Evolutionary conservation across 352 stramenopile genomes (phyloP).

Genomic region (Phytophthora kernoviae): DNA sequence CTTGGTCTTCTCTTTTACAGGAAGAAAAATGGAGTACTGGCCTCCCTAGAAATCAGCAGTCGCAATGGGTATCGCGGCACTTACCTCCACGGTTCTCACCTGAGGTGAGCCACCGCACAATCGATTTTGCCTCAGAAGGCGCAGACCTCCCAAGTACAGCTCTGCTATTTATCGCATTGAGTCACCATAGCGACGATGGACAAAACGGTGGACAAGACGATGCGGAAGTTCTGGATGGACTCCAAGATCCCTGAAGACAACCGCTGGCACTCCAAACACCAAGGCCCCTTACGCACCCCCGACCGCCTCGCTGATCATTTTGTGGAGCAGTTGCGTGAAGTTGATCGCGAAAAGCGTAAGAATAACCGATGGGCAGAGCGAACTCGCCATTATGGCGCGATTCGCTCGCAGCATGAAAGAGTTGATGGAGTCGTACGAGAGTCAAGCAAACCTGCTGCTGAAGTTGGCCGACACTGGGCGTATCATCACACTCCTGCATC

Average conservation of each 20-base stretch:
- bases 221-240: conserved; percentile 40
- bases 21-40: not conserved
- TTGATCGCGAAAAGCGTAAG: conserved; percentile 1
- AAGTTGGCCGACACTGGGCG: conserved; percentile 39
- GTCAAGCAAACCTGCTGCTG: conserved; percentile 31
- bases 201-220: conserved; percentile 27
- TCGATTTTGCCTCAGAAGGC: not conserved
- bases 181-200: conserved; percentile 17
- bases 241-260: conserved; percentile 33
- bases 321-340: conserved; percentile 20
- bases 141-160: not conserved
- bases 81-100: too few relatives aligned
- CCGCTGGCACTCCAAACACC: conserved; percentile 33
- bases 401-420: conserved; percentile 34
- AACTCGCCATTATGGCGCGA: conserved; percentile 32
- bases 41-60: not conserved
- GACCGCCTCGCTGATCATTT: conserved; percentile 33
- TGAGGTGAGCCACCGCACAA: not conserved
- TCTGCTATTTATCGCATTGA: too few relatives aligned
- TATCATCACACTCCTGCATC: conserved; percentile 31
- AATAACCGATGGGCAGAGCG: conserved; percentile 14
- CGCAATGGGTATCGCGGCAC: not conserved
- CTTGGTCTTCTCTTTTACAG: not conserved
- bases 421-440: conserved; percentile 36
- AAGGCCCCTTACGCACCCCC: conserved; percentile 15